These are phyloP conservation scores for Glutinoglossum americanum DNA, from an alignment of 495 filamentous ascomycete species.

Conservation along the genomic window DNA sequence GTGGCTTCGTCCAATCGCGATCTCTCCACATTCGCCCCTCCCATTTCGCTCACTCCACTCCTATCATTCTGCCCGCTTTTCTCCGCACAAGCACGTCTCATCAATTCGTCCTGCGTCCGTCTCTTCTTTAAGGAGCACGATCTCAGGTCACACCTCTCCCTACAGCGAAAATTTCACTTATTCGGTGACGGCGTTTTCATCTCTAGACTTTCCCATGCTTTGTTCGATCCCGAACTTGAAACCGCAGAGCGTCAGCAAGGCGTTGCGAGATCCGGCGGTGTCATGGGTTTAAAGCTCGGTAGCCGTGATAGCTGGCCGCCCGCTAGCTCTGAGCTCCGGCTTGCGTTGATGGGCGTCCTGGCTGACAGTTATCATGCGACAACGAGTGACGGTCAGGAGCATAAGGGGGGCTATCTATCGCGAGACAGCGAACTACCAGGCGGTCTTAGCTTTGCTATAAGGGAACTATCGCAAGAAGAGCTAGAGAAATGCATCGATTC, in stretches of 20 bases:
- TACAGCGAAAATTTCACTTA: slow-evolving; percentile 65
- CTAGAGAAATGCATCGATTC: slow-evolving; percentile 61
- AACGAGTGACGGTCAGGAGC: slow-evolving; percentile 3
- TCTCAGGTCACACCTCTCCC: slow-evolving; percentile 48
- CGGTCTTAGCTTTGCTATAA: slow-evolving; percentile 65
- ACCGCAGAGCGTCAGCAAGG: slow-evolving; percentile 53
- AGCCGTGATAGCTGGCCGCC: slow-evolving; percentile 72
- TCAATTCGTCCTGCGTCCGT: slow-evolving; percentile 57
- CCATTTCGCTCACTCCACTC: slow-evolving; percentile 44
- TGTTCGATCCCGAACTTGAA: slow-evolving; percentile 72
- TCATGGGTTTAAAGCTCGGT: slow-evolving; percentile 63
- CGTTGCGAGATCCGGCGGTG: slow-evolving; percentile 41
- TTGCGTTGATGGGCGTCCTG: slow-evolving; percentile 73
- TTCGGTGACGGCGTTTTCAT: slow-evolving; percentile 69
- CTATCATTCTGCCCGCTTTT: slow-evolving; percentile 61
- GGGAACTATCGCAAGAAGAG: slow-evolving; percentile 56
- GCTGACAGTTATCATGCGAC: slow-evolving; percentile 42
- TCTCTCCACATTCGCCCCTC: slow-evolving; percentile 33
- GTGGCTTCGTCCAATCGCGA: neutral
- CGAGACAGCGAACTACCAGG: slow-evolving; percentile 39
- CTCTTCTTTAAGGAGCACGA: slow-evolving; percentile 57
- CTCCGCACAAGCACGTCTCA: slow-evolving; percentile 45
- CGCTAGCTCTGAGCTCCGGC: slow-evolving; percentile 70
- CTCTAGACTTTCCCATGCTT: slow-evolving; percentile 52
- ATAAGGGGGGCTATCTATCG: slow-evolving; percentile 1